These are phyloP conservation scores for Cercospora zeae-maydis DNA, from an alignment of 2,329 filamentous ascomycete genomes.

Conservation along the genomic window DNA sequence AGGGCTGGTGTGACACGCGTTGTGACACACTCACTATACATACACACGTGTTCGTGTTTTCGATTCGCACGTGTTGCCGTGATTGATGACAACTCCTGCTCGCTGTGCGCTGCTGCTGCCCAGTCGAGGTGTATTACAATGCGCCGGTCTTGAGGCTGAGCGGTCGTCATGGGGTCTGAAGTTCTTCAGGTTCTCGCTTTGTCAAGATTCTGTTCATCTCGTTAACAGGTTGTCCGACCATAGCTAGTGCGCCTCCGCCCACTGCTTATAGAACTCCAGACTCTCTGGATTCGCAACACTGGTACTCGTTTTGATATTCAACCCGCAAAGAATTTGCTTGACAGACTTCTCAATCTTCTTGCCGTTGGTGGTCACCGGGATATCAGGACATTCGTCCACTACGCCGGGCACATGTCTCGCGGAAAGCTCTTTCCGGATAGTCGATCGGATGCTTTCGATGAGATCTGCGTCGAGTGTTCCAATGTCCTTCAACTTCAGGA, in stretches of 20 bases:
- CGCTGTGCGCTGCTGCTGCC: too few species aligned
- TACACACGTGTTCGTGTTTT: background rate
- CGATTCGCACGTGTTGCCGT: background rate
- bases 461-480: constrained; percentile 59
- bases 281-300: constrained; percentile 91
- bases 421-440: constrained; percentile 74
- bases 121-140: too few species aligned
- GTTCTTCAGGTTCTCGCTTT: background rate
- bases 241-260: constrained; percentile 57
- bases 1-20: background rate
- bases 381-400: constrained; percentile 77
- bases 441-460: constrained; percentile 59
- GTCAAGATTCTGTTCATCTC: background rate
- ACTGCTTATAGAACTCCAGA: constrained; percentile 80
- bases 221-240: background rate
- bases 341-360: constrained; percentile 98
- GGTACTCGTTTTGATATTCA: constrained; percentile 82
- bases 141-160: background rate
- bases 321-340: constrained; percentile 88
- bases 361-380: constrained; percentile 88
- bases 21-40: background rate
- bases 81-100: too few species aligned
- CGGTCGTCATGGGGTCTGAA: background rate
- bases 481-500: constrained; percentile 70
- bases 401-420: constrained; percentile 84